phyloP scores from a whole-genome alignment of 257 asterid species.

The Solanum medicagineum region DNA sequence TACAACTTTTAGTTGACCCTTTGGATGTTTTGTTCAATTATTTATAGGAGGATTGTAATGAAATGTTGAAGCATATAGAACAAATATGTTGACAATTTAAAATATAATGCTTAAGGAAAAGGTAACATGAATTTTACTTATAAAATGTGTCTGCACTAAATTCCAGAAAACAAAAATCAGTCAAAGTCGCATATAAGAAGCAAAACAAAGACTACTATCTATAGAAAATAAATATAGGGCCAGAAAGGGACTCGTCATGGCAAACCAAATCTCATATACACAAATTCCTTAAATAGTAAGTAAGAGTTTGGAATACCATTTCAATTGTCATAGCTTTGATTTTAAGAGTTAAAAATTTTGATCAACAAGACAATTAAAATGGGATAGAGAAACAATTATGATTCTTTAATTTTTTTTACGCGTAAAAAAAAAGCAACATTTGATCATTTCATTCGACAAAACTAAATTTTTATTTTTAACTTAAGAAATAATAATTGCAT shows the following conservation, averaged over 20 bases:
- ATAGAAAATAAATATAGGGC: background rate
- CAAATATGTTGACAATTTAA: background rate
- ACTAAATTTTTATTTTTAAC: too few species aligned
- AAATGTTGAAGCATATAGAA: background rate
- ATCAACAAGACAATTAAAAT: too few species aligned
- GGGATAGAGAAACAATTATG: too few species aligned
- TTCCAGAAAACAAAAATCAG: background rate
- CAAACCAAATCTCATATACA: background rate
- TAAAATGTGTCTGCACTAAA: background rate
- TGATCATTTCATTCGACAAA: too few species aligned
- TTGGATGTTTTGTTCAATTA: background rate
- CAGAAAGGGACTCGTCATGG: background rate
- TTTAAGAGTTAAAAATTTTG: too few species aligned
- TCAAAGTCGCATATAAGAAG: background rate
- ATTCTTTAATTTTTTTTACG: too few species aligned
- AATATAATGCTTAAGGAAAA: background rate
- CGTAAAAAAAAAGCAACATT: too few species aligned
- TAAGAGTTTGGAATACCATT: background rate
- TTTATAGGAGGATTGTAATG: background rate
- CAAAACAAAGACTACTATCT: background rate
- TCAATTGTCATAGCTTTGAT: too few species aligned
- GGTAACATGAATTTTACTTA: background rate
- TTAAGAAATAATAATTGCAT: too few species aligned
- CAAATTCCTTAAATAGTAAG: background rate
- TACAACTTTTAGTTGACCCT: background rate